phyloP scores from a whole-genome alignment of 2,329 filamentous ascomycete genomes.

The Aspergillus sp. region DNA sequence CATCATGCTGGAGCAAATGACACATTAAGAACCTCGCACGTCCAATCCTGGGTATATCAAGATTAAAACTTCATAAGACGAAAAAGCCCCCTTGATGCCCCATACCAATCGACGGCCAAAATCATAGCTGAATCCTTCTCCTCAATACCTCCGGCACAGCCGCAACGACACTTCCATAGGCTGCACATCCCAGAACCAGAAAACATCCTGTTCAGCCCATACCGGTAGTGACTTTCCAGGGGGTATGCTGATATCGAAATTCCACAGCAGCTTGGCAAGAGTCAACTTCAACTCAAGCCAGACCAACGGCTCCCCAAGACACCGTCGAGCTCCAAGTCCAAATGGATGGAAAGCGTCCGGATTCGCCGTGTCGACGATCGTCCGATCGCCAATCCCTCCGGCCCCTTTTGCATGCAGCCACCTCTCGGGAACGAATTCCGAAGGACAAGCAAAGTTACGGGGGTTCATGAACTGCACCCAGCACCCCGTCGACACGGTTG shows the following conservation, averaged over 20 bases:
- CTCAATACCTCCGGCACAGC: neutral
- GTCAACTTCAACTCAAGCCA: neutral
- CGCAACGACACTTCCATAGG: neutral
- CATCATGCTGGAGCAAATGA: too few relatives aligned
- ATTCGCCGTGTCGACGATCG: neutral
- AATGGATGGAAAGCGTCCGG: neutral
- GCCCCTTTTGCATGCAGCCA: slow-evolving; percentile 6
- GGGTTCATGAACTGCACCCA: slow-evolving; percentile 2
- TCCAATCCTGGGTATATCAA: neutral
- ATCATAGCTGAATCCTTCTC: neutral
- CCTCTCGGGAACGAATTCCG: slow-evolving; percentile 9
- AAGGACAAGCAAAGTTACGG: slow-evolving; percentile 5
- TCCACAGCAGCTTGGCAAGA: slow-evolving; percentile 1
- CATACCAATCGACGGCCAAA: too few relatives aligned
- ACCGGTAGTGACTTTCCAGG: neutral
- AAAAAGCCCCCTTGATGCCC: neutral
- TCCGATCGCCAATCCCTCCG: neutral
- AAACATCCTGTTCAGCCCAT: neutral
- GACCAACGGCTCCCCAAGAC: neutral
- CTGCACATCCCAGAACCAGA: neutral
- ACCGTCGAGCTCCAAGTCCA: neutral
- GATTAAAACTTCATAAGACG: neutral
- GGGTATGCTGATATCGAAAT: slow-evolving; percentile 1
- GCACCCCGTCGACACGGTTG: slow-evolving; percentile 1
- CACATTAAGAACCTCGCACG: neutral